Base-by-base conservation (phyloP, 139 green algal species). In the Prasinococcaceae sp. region DNA sequence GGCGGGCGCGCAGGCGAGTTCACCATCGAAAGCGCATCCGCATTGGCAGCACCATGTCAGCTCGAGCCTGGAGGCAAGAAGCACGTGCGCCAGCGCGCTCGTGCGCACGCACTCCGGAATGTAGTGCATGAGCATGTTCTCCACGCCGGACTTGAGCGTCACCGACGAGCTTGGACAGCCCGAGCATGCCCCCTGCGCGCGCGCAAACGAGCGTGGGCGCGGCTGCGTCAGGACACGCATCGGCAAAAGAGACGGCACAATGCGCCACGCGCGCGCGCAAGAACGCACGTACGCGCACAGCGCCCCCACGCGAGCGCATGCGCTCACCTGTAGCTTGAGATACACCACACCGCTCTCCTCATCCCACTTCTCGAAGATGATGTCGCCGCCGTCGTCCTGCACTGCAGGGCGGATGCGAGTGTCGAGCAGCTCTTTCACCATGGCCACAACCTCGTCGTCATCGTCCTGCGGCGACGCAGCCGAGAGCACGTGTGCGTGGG, bases 341-440 rank as follows among this genome's bases (percentile, higher is more conserved):
- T 63, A 79, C 1, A 99, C 88, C 8, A 84, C 61, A 2, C 92
- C 92, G 1, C 55, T 84, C 40, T 81, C 74, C 36, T 51, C 63
- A 51, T 8, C 16, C 8, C 40, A 64, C 53, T 63, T 39, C 42
- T 79, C 38, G 68, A 79, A 99, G 19, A 79, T 58, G 37, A 99
- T 95, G 70, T 99, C 92, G 2, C 92, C 92, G 2, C 89, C 90
- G 55, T 96, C 84, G 44, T 92, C 87, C 65, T 87, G 78, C 42
- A 98, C 90, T 9, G 86, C 82, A 0, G 88, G 90, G 30, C 87
- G 72, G 61, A 99, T 97, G 53, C 92, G 79, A 27, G 90, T 99
- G 53, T 97, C 92, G 44, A 99, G 69, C 49, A 99, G 74, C 77
- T 99, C 92, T 79, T 98, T 98, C 69, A 99, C 96, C 86, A 97